Percentiles rank a stretch among this genome's conserved stretches.
phyloP scores from a whole-genome alignment of 495 filamentous ascomycete species.

The Aspergillus conjunctus region DNA sequence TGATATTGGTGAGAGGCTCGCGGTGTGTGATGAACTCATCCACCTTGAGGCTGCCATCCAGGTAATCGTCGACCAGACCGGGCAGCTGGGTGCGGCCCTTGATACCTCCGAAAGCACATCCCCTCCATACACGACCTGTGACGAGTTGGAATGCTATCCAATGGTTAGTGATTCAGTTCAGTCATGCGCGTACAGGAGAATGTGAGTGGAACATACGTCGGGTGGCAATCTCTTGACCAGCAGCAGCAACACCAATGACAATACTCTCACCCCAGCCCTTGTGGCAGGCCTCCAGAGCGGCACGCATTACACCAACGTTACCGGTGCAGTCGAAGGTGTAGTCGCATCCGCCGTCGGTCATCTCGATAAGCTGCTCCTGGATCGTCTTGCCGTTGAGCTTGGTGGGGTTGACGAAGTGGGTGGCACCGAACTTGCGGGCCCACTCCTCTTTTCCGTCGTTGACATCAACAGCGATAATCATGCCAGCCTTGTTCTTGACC shows the following conservation, averaged over 20 bases:
- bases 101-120: conserved; percentile 96
- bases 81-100: conserved; percentile 94
- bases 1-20: conserved; percentile 76
- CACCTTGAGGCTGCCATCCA: conserved; percentile 88
- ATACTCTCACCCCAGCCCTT: conserved; percentile 99
- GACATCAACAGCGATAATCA: conserved; percentile 95
- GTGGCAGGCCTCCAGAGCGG: conserved; percentile 95
- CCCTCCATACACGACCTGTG: conserved; percentile 96
- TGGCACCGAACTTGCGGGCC: conserved; percentile 92
- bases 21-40: conserved; percentile 99
- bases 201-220: conserved; percentile 68
- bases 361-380: conserved; percentile 88
- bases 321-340: conserved; percentile 99
- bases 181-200: conserved; percentile 5
- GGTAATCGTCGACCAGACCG: conserved; percentile 86
- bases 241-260: conserved; percentile 95
- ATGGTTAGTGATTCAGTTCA: conserved; percentile 9
- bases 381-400: conserved; percentile 75
- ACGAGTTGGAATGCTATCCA: conserved; percentile 94
- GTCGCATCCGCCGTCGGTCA: conserved; percentile 99
- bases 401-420: conserved; percentile 93
- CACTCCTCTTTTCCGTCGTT: conserved; percentile 92
- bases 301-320: conserved; percentile 94
- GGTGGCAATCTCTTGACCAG: conserved; percentile 94
- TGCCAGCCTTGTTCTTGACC: conserved; percentile 79